These are phyloP conservation scores for Hemileccinum rubropunctum DNA, from an alignment of 768 basidiomycete genomes.

Conservation along the genomic window DNA sequence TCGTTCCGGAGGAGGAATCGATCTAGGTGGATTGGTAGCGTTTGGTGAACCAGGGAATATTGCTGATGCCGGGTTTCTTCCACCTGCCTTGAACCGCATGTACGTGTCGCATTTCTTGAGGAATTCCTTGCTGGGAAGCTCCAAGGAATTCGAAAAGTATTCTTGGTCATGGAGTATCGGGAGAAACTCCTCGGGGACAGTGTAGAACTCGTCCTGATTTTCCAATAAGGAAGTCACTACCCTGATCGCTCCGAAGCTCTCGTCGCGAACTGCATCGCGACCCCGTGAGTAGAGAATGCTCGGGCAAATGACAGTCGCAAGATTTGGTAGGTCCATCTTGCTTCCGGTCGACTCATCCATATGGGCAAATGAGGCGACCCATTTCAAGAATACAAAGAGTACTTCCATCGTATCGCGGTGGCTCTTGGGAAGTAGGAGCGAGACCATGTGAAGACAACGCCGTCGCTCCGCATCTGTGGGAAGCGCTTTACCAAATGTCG, in stretches of 20 bases:
- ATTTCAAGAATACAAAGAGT: constrained; percentile 96
- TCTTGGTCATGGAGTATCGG: constrained; percentile 88
- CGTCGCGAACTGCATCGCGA: constrained; percentile 83
- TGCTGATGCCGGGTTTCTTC: constrained; percentile 42
- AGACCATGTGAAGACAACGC: constrained; percentile 81
- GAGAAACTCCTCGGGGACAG: constrained; percentile 89
- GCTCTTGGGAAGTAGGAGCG: constrained; percentile 83
- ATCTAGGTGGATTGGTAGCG: constrained; percentile 15
- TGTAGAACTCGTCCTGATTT: constrained; percentile 93
- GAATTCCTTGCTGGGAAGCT: constrained; percentile 92
- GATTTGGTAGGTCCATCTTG: constrained; percentile 96
- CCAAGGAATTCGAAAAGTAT: constrained; percentile 83
- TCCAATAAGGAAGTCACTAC: constrained; percentile 87
- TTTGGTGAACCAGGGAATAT: constrained; percentile 31
- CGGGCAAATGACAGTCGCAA: constrained; percentile 97
- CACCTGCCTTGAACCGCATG: constrained; percentile 64
- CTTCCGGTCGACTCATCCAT: constrained; percentile 96
- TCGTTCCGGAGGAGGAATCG: constrained; percentile 45
- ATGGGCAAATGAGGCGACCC: constrained; percentile 99
- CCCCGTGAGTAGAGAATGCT: constrained; percentile 92
- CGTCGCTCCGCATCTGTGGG: constrained; percentile 73
- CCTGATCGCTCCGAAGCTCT: constrained; percentile 85
- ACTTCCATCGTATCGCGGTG: constrained; percentile 98
- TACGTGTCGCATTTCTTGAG: constrained; percentile 95
- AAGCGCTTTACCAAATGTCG: constrained; percentile 47